A percentile compares a stretch with the other conserved stretches of the same genome.
Evolutionary conservation across 2,329 filamentous ascomycete species (phyloP).

Genomic region (Aspergillus ibericus): DNA sequence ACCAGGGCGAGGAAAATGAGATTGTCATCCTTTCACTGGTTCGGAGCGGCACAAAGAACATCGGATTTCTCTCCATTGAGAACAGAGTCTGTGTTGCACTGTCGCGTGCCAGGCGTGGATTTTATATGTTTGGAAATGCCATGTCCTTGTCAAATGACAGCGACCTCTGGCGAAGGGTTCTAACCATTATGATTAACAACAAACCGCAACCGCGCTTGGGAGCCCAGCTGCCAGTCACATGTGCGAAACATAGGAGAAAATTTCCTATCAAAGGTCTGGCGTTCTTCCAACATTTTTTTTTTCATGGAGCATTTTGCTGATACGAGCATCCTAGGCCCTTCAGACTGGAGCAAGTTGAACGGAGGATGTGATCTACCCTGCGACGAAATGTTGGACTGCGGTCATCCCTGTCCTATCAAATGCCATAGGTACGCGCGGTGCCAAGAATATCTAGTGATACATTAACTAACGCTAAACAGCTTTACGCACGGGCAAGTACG

Average conservation of each 20-base stretch:
- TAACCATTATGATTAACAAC: constrained; percentile 41
- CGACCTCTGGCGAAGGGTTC: constrained; percentile 54
- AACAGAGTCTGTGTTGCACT: constrained; percentile 64
- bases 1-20: constrained; percentile 89
- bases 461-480: constrained; percentile 17
- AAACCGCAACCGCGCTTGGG: constrained; percentile 39
- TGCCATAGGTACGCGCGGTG: constrained; percentile 52
- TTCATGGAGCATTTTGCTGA: constrained; percentile 11
- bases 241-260: constrained; percentile 57
- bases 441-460: not conserved
- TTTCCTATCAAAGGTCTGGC: constrained; percentile 51
- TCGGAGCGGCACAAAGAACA: constrained; percentile 61
- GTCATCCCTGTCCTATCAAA: constrained; percentile 52
- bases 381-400: constrained; percentile 46
- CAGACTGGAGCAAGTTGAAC: constrained; percentile 55
- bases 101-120: constrained; percentile 71
- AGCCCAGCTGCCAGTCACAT: constrained; percentile 62
- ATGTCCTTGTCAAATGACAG: constrained; percentile 50
- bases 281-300: no score
- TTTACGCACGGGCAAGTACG: constrained; percentile 40
- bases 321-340: constrained; percentile 37
- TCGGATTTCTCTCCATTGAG: constrained; percentile 72
- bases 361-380: constrained; percentile 57
- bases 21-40: constrained; percentile 79
- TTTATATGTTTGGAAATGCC: constrained; percentile 83